A percentile compares a stretch with the other conserved stretches of the same genome.
Evolutionary conservation across 495 filamentous ascomycete genomes (phyloP).

Genomic region (Halenospora varia): DNA sequence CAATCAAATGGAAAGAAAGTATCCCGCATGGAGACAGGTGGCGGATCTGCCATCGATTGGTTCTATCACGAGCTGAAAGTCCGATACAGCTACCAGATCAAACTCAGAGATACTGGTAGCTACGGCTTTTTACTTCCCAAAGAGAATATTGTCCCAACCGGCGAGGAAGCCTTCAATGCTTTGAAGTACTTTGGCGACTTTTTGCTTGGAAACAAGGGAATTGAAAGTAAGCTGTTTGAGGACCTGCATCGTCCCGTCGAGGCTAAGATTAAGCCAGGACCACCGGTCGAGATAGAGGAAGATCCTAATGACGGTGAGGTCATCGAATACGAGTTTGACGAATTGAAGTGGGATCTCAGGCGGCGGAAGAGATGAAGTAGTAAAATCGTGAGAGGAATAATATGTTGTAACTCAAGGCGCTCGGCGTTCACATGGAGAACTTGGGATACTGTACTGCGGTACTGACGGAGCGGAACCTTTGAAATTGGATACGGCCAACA

Average conservation of each 20-base stretch:
- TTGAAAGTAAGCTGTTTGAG: conserved; percentile 32
- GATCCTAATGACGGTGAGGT: conserved; percentile 36
- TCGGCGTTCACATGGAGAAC: not conserved
- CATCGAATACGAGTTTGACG: conserved; percentile 29
- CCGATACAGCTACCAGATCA: conserved; percentile 89
- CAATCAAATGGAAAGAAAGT: conserved; percentile 1
- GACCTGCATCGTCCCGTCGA: not conserved
- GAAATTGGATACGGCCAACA: too few species aligned
- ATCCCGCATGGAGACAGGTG: conserved; percentile 55
- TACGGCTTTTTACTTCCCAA: conserved; percentile 91
- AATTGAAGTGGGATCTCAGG: conserved; percentile 32
- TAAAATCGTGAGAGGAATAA: not conserved
- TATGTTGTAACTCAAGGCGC: not conserved
- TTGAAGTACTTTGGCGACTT: conserved; percentile 78
- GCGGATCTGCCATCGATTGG: conserved; percentile 90
- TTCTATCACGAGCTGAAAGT: conserved; percentile 87
- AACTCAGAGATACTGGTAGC: conserved; percentile 87
- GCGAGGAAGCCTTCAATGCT: conserved; percentile 78
- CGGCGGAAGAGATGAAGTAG: conserved; percentile 6
- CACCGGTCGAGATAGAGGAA: conserved; percentile 3
- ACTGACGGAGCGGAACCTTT: too few species aligned
- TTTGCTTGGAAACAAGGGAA: conserved; percentile 60
- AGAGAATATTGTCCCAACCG: conserved; percentile 85
- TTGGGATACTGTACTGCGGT: too few species aligned
- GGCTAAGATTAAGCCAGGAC: not conserved